phyloP scores from a whole-genome alignment of 441 rosid genomes.

The Syzygium malaccense region DNA sequence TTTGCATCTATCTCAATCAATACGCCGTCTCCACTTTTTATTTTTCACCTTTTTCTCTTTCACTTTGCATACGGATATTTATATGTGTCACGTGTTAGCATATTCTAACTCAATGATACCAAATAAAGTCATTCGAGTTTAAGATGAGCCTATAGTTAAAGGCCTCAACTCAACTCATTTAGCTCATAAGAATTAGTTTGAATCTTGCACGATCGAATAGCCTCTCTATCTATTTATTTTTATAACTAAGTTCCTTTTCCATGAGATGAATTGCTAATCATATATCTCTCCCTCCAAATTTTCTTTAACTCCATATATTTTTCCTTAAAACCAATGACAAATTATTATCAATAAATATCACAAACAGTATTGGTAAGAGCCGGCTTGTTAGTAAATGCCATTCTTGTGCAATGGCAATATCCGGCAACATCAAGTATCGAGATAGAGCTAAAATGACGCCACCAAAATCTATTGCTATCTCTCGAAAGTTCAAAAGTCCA shows the following conservation, averaged over 20 bases:
- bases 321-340: rapidly evolving
- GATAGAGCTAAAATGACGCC: neutral
- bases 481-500: neutral
- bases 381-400: rapidly evolving
- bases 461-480: rapidly evolving
- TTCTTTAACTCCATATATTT: neutral
- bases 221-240: neutral
- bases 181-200: rapidly evolving
- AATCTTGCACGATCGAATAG: neutral
- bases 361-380: too few relatives aligned
- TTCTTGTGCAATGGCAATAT: rapidly evolving
- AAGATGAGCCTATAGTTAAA: neutral
- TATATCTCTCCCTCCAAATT: neutral
- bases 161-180: neutral
- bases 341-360: neutral
- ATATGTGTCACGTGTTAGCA: neutral
- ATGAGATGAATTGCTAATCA: neutral
- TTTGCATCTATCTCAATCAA: neutral
- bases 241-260: neutral
- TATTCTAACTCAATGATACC: neutral
- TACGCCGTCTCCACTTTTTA: neutral
- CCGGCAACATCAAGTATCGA: neutral
- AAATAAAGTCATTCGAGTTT: too few relatives aligned
- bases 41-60: neutral
- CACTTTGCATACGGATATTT: too few relatives aligned